Base-by-base conservation (phyloP, 768 basidiomycete genomes). In the Tricholoma sp. region DNA sequence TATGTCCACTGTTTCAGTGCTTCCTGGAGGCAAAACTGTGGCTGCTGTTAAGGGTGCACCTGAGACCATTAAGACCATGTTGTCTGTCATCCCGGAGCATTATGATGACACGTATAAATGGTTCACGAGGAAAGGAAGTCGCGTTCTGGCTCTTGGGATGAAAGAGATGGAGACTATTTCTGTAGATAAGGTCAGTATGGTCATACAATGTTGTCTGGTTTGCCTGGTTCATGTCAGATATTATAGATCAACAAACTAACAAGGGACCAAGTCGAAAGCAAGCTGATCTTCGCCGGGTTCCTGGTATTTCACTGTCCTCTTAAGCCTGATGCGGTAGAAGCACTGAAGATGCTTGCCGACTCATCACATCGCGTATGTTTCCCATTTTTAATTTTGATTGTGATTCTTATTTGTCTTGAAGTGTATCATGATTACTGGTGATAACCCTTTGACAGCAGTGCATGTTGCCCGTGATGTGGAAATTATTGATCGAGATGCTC, bases 371-470 rank as follows among this genome's bases (percentile, higher is more conserved):
- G 97, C 37, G 95, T 97, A 75, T 51, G 91, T 81, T 37, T 45
- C 41, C 32, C 1, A 4, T 22, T 9, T 22, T 52, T 34, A 5
- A 12, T 18, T 34, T 54, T 50, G 16, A 12, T 3, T n/a, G 1
- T 41, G 6, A 31, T 57, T 52, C 41, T 62, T 10, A 65, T 49
- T 50, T 45, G 45, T 50, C 45, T 52, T 59, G 8, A 57, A 97
- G 94, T 98, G 97, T 69, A 79, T 98, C 57, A 99, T 99, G 97
- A 99, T 99, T 61, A 99, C 97, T 47, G 97, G 97, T 35, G 97
- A 99, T 71, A 98, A 98, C 70, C 97, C 97, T 7, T 75, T 99
- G 54, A 99, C 97, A 0, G 97, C 97, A 7, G 86, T 91, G 0
- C 97, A 98, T 68, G 95, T 99, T 46, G 97, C 97, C 16, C 82